Conservation (phyloP, 2,329 filamentous ascomycete species). For the Neofusicoccum sp. region DNA sequence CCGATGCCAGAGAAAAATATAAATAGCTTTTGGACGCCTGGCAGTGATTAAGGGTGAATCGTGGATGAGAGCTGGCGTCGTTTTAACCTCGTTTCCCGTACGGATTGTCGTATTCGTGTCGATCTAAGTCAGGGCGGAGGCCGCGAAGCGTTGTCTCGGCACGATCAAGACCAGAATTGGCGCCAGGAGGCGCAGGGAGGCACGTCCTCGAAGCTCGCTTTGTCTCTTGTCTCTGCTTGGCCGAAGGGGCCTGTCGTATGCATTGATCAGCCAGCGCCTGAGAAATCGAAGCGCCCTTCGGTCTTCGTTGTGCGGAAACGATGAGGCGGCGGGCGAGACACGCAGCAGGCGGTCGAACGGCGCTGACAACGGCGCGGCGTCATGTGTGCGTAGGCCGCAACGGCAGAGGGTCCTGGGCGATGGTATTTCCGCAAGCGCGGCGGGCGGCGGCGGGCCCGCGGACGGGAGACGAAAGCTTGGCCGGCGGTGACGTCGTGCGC, state of each 20-base stretch:
- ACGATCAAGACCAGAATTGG: background rate
- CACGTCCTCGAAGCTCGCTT: background rate
- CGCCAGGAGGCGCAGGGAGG: background rate
- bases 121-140: background rate
- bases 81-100: background rate
- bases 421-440: background rate
- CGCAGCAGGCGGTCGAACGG: background rate
- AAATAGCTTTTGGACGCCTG: too few species aligned
- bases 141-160: background rate
- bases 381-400: too few species aligned
- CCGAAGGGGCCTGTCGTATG: background rate
- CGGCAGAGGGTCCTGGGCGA: background rate
- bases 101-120: constrained; percentile 9
- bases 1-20: too few species aligned
- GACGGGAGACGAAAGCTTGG: background rate
- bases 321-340: background rate
- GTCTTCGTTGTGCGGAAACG: background rate
- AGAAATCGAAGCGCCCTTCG: too few species aligned
- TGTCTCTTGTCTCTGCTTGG: background rate
- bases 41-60: background rate
- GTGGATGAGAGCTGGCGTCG: background rate
- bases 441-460: too few species aligned
- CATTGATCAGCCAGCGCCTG: background rate
- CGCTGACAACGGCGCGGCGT: background rate
- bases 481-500: constrained; percentile 8